Percentiles rank a stretch among this genome's conserved stretches.
These are phyloP conservation scores for Termitomyces sp. DNA, from an alignment of 768 basidiomycete genomes.

Conservation along the genomic window DNA sequence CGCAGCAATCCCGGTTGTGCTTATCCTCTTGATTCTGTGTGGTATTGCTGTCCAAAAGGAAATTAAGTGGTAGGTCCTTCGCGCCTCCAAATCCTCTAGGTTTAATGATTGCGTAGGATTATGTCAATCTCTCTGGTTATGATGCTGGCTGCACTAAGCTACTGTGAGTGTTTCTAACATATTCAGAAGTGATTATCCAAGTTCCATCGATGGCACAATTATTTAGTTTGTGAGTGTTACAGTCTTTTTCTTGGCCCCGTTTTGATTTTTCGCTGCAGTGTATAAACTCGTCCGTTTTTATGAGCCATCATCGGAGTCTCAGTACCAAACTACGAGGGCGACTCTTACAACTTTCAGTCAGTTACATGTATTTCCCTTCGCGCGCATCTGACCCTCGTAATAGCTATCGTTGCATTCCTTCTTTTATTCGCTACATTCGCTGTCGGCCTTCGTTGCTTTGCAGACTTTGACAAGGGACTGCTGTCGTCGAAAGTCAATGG, in stretches of 20 bases:
- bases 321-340: conserved; percentile 70
- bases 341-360: conserved; percentile 80
- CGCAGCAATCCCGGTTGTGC: conserved; percentile 76
- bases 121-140: conserved; percentile 68
- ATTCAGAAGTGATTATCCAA: background rate
- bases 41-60: conserved; percentile 73
- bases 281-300: conserved; percentile 88
- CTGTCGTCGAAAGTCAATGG: conserved; percentile 67
- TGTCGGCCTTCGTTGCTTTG: conserved; percentile 74
- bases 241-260: background rate
- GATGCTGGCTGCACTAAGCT: conserved; percentile 74
- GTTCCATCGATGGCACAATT: background rate
- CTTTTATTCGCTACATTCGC: conserved; percentile 70
- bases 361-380: conserved; percentile 16
- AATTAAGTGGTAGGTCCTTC: conserved; percentile 58
- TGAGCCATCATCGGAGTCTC: conserved; percentile 43
- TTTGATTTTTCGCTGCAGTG: conserved; percentile 34
- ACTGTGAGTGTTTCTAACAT: conserved; percentile 54
- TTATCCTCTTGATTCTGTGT: conserved; percentile 59
- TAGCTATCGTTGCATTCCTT: conserved; percentile 74
- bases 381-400: background rate
- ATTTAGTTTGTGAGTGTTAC: conserved; percentile 33
- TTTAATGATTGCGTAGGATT: conserved; percentile 36
- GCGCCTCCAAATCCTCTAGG: background rate
- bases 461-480: conserved; percentile 81